Base-by-base conservation (phyloP, 768 basidiomycete genomes). In the Serendipita indica region DNA sequence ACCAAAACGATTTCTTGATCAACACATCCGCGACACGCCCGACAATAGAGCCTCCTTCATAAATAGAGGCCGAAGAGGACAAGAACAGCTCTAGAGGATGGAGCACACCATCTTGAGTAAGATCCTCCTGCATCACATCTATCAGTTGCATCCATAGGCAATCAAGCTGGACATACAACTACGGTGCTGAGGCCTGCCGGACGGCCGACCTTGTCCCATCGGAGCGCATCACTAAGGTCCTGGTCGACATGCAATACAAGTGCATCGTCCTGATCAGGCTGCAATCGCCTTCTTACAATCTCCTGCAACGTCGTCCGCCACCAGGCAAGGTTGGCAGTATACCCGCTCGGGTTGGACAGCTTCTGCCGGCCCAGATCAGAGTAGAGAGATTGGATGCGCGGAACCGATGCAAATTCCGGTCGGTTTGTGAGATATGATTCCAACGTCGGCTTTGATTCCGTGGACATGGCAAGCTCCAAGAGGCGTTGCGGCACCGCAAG, bases 311-410 rank as follows among this genome's bases (percentile, higher is more conserved):
- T 79, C 43, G 73, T 71, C 33, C 78, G 79, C 93, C 93, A 97
- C 92, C 92, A 97, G 58, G 83, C 80, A 30, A 90, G 73, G 65
- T 88, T 87, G 10, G 88, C 80, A 52, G 79, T 71, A 68, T 83
- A 96, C 3, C 88, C 83, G 1, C 84, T 77, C 0, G 89, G 86
- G 68, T 97, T 93, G 1, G 89, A 84, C 49, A 80, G 73, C 64
- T 85, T 88, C 70, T 93, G 89, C 12, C 81, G 75, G 0, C 86
- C 81, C 60, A 93, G 82, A 66, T 93, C 90, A 5, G 91, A 86
- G 70, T 93, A 97, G 4, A 97, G 74, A 0, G 90, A 69, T 56
- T 65, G 62, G 2, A 73, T 58, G 16, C 73, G 70, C 12, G 67
- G 60, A 16, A 64, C 12, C 0, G 70, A 65, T 0, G 61, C 25